These are phyloP conservation scores for Calonectria crousiana DNA, from an alignment of 2,329 filamentous ascomycete genomes.

Conservation along the genomic window DNA sequence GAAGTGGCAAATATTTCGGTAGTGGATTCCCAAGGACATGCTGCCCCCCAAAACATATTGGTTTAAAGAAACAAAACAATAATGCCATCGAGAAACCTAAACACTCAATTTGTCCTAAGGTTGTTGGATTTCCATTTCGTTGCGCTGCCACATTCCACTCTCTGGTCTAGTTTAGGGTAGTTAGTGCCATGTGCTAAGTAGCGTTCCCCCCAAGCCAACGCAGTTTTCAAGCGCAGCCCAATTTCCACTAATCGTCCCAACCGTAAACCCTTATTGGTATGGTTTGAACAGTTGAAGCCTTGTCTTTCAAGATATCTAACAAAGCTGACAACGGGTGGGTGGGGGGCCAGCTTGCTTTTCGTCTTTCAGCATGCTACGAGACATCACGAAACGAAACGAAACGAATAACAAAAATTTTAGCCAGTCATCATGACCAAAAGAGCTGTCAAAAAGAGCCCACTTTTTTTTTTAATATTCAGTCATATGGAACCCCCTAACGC, in stretches of 20 bases:
- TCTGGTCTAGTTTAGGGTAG: not conserved
- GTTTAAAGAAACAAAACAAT: not conserved
- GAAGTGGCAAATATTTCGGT: not conserved
- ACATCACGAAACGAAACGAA: not conserved
- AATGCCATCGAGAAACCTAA: not conserved
- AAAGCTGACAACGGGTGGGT: too few species aligned
- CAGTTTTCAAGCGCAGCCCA: not conserved
- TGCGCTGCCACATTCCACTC: not conserved
- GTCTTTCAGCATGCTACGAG: not conserved
- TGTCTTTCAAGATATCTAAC: not conserved
- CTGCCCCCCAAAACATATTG: not conserved
- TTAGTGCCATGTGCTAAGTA: not conserved
- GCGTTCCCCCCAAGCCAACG: not conserved
- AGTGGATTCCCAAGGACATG: not conserved
- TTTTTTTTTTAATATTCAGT: constrained; percentile 5
- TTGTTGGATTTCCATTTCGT: not conserved
- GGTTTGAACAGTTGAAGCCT: not conserved
- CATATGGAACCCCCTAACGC: constrained; percentile 4
- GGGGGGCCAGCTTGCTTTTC: not conserved
- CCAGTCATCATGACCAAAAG: not conserved
- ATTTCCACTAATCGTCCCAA: not conserved
- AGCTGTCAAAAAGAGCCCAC: not conserved
- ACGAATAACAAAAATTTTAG: not conserved
- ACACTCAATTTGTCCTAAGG: too few species aligned
- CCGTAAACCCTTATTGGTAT: not conserved